Evolutionary conservation across 257 asterid species (phyloP), one percentile per base, ranked within the genome.

Genomic region (Cinchona pubescens): DNA sequence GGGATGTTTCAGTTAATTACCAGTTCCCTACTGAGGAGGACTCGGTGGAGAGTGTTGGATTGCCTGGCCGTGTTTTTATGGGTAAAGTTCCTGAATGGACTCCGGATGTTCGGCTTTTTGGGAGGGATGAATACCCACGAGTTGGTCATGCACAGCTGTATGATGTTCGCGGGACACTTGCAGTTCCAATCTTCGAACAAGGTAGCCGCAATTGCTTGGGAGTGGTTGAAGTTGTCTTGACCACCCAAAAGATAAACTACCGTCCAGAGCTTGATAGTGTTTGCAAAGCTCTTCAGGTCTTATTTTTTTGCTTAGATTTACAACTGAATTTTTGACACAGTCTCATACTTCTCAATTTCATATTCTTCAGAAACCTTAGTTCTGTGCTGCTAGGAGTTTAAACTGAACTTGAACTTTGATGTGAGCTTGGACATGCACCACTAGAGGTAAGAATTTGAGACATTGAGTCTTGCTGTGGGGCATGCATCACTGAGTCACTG

Each of bases 271-370:
- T 94, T 58, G 97, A 92, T 74, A 88, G 88, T 46, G 96, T 92
- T 83, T 89, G 97, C 88, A 81, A 85, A 82, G 97, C 99, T 81
- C 99, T 94, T 45, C 82, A 94, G 99, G 99, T 94, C 63, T 73
- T 85, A 69, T n/a, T 27, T 59, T 15, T 69, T 74, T 56, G 55
- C 75, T 79, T 25, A 32, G 27, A 11, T 49, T 23, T 58, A 3
- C 30, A 12, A 1, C 55, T 64, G 27, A 42, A n/a, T 30, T 55
- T 73, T 62, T 38, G 40, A 35, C 63, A 30, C 67, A 49, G 45
- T 46, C 71, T 69, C 71, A 38, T 69, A 37, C 60, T 62, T 37
- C 37, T 72, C 67, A 25, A 35, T 66, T 18, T 51, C 37, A 53
- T 58, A 15, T 48, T 53, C 73, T 30, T 71, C 45, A 14, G 40